Evolutionary conservation across 2,329 filamentous ascomycete species (phyloP).

Genomic region (Diaporthe citrichinensis): DNA sequence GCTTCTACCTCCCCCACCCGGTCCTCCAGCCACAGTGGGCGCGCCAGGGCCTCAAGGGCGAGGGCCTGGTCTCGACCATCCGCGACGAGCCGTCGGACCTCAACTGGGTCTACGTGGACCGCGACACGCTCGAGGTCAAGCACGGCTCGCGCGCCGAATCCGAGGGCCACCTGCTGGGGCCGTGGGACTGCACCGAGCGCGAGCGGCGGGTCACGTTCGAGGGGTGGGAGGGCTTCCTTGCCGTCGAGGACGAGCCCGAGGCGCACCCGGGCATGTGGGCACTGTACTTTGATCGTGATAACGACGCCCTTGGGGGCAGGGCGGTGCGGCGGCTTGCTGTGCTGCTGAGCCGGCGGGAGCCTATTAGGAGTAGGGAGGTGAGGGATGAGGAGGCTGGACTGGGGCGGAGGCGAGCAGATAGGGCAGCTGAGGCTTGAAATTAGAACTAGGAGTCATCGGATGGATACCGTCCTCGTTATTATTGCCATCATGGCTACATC

Average conservation of each 20-base stretch:
- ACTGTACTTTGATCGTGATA: neutral
- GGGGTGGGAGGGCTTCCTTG: conserved; percentile 3
- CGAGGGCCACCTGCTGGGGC: neutral
- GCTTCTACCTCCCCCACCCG: neutral
- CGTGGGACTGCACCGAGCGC: conserved; percentile 12
- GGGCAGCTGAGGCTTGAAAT: neutral
- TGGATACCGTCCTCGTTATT: too few relatives aligned
- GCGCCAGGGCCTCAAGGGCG: neutral
- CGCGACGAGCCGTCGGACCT: neutral
- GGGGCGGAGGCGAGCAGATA: neutral
- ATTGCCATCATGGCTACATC: neutral
- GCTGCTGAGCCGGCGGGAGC: neutral
- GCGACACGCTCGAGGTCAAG: neutral
- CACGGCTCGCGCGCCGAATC: neutral
- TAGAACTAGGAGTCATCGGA: too few relatives aligned
- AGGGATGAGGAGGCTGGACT: neutral
- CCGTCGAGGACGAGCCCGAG: neutral
- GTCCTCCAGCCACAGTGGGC: neutral
- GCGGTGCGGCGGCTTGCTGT: neutral
- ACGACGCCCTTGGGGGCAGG: neutral
- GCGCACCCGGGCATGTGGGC: neutral
- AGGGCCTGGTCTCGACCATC: neutral
- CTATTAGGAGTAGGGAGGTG: neutral
- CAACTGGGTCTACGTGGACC: conserved; percentile 5
- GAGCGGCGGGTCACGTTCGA: neutral